Base-by-base conservation (phyloP, 257 asterid genomes). In the Jacaranda copaia region DNA sequence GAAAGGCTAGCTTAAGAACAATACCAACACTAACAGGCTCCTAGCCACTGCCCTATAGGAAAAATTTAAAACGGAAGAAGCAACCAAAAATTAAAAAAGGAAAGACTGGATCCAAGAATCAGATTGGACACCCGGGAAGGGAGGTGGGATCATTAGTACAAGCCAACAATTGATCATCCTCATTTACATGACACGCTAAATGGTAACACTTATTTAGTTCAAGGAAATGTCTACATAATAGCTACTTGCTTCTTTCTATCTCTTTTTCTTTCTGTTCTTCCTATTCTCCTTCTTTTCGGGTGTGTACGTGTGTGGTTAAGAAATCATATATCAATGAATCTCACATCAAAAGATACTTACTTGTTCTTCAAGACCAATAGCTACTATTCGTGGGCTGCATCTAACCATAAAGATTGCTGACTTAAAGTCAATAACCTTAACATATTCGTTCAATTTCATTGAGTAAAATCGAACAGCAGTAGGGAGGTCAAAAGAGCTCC, bases 341-440 rank as follows among this genome's bases (percentile, higher is more conserved):
- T 43, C 57, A 55, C 42, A 58, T 16, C 25, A 48, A n/a, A 1
- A 16, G 60, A 57, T 49, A 77, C 88, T 86, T 85, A 91, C 96
- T 84, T 91, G 92, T 72, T 88, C 92, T 86, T 91, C 92, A 64
- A 91, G 94, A 59, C 94, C 96, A 82, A 91, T 77, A 72, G 94
- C 96, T 60, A 89, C 87, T 57, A 87, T 85, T 70, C 83, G 89
- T 45, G 88, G 84, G 60, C 91, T 89, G 87, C 94, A 91, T 81
- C 94, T 85, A 65, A 89, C 87, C 92, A 87, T 87, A 19, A 89
- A 80, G 5, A 91, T 88, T n/a, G 96, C 86, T 35, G 92, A 91
- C 70, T 81, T 84, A 57, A 91, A 91, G 78, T 86, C 81, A n/a
- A 91, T 75, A 53, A 74, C 89, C 85, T 89, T 86, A 59, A 86